Conservation (phyloP, 225 moss, liverwort and hornwort species). For the Marchantia polymorpha region DNA sequence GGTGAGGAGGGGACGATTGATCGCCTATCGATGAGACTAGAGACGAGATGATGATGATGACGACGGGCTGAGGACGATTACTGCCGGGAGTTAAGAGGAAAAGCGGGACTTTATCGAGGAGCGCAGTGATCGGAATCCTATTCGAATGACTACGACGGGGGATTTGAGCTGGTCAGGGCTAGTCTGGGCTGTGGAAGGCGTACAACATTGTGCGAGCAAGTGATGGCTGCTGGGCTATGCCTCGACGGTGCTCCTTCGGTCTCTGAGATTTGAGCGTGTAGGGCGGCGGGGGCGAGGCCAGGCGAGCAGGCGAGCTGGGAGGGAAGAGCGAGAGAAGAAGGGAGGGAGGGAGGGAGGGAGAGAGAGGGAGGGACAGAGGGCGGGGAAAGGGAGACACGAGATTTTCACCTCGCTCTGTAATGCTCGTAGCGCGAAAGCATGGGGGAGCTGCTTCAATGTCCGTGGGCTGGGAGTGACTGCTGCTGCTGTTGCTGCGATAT, state of each 20-base stretch:
- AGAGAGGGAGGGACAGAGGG: neutral
- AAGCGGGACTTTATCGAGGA: constrained; percentile 15
- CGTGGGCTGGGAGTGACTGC: neutral
- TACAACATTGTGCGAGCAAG: constrained; percentile 1
- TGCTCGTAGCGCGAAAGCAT: neutral
- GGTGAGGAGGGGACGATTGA: neutral
- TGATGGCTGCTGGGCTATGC: neutral
- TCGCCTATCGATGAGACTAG: neutral
- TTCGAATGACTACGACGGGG: constrained; percentile 10
- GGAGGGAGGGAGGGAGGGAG: neutral
- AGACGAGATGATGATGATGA: constrained; percentile 10
- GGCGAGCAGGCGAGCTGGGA: neutral
- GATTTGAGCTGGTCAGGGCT: neutral
- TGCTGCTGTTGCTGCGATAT: neutral
- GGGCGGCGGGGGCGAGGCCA: neutral
- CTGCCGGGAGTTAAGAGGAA: constrained; percentile 13
- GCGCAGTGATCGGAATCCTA: neutral
- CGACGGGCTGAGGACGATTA: neutral
- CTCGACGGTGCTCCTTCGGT: neutral
- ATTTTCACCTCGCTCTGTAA: neutral
- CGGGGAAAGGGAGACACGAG: neutral
- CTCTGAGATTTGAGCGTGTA: no score
- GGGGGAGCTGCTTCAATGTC: neutral
- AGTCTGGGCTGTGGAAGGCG: neutral
- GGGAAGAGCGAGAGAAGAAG: neutral